Conservation (phyloP, 805 yeast genomes). For the Sugiyamaella lignohabitans region DNA sequence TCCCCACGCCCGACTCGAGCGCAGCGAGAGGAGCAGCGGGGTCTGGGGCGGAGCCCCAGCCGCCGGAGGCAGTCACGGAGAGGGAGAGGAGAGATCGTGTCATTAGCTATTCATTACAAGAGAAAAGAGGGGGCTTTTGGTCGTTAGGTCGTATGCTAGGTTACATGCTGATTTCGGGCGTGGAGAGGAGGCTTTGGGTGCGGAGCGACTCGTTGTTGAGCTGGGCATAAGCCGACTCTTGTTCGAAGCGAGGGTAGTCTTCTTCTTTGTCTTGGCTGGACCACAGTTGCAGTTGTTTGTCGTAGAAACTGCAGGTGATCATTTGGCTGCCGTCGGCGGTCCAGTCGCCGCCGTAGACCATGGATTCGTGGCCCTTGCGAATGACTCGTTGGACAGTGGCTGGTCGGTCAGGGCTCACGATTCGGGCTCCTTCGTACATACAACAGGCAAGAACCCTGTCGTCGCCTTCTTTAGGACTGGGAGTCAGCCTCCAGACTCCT, state of each 20-base stretch:
- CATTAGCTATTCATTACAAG: too few relatives aligned
- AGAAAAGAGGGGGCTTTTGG: too few relatives aligned
- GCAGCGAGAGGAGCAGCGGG: neutral
- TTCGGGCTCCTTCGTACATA: conserved; percentile 91
- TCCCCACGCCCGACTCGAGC: too few relatives aligned
- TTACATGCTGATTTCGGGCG: neutral
- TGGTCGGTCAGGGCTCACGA: conserved; percentile 41
- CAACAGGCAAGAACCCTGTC: conserved; percentile 69
- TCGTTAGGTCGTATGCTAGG: neutral
- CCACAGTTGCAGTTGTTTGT: conserved; percentile 77
- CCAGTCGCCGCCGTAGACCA: conserved; percentile 98
- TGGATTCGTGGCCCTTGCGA: conserved; percentile 65
- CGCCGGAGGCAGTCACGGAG: neutral
- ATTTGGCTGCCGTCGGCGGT: conserved; percentile 40
- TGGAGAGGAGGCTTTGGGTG: neutral
- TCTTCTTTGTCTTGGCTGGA: conserved; percentile 1
- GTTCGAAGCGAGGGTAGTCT: neutral
- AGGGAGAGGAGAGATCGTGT: neutral
- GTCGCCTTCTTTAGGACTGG: conserved; percentile 40
- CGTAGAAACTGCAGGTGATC: conserved; percentile 90
- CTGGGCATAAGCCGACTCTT: neutral
- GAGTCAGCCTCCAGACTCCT: conserved; percentile 90
- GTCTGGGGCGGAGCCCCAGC: neutral
- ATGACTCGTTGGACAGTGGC: conserved; percentile 16
- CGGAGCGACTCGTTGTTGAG: neutral